Base-by-base conservation (phyloP, 805 yeast species). In the Metschnikowia corniflorae region DNA sequence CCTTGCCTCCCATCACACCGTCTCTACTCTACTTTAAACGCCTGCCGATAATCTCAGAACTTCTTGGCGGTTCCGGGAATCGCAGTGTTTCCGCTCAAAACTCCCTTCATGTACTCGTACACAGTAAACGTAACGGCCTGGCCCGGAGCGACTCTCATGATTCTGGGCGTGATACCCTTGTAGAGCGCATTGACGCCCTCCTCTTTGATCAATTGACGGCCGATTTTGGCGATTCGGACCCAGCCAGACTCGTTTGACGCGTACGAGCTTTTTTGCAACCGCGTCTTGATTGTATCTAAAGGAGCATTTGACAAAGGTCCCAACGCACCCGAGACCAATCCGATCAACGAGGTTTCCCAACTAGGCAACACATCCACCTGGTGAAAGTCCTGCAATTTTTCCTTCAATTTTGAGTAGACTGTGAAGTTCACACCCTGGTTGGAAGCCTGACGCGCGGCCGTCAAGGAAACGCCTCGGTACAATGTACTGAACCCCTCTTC, bases 91-190 rank as follows among this genome's bases (percentile, higher is more conserved):
- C 70, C 69, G 26, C 41, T 57, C 59, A 89, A 73, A 33, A 71
- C 68, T 16, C 72, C 77, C 63, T 88, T 83, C 59, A 87, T 84
- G 57, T 73, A 82, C 68, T 91, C 98, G 64, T 91, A 91, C 29
- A 93, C 96, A 6, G 97, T 93, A 69, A 91, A 91, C 13, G 97
- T 93, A 39, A 91, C 97, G 38, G 97, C 97, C 68, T 91, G 98
- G 44, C 98, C 98, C 16, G 98, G 97, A 9, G 98, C 98, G 35
- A 91, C 98, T 69, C 98, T 83, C 95, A 91, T 89, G 51, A 91
- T 91, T 70, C 98, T 82, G 52, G 98, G 98, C 16, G 97, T 88
- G 58, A 91, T 91, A 68, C 98, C 98, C 60, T 91, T 86, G 72
- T 91, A 91, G 60, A 91, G 75, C 13, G 73, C 73, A 38, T 60